These are phyloP conservation scores for Truncatella angustata DNA, from an alignment of 2,329 filamentous ascomycete genomes.

Conservation along the genomic window DNA sequence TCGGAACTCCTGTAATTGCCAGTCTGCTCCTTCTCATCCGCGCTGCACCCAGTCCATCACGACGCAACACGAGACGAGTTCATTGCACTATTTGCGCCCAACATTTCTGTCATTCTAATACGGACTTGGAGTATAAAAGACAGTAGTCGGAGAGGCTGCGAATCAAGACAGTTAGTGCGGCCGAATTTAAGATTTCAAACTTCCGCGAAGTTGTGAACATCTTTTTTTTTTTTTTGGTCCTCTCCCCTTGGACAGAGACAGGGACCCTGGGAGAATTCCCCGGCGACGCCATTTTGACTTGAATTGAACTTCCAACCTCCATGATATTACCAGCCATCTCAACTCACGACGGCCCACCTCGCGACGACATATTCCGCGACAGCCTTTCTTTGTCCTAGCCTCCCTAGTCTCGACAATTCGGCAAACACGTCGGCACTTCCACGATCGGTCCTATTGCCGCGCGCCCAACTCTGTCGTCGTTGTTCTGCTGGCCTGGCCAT, in stretches of 20 bases:
- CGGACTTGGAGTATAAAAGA: not conserved
- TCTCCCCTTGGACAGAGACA: no score
- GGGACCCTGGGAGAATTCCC: slow-evolving; percentile 7
- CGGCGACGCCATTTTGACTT: not conserved
- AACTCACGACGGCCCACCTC: slow-evolving; percentile 14
- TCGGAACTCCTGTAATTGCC: not conserved
- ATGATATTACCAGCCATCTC: slow-evolving; percentile 25
- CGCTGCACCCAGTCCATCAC: not conserved
- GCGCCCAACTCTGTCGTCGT: slow-evolving; percentile 5
- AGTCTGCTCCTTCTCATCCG: not conserved
- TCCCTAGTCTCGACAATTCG: slow-evolving; percentile 8
- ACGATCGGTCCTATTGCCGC: no score
- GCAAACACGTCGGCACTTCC: no score
- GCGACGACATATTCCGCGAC: slow-evolving; percentile 10
- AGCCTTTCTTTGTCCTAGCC: slow-evolving; percentile 11
- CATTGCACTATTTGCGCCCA: slow-evolving; percentile 1
- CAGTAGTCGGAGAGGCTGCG: slow-evolving; percentile 21
- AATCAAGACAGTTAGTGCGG: slow-evolving; percentile 13
- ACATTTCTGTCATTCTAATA: not conserved
- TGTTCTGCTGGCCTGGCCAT: slow-evolving; percentile 7
- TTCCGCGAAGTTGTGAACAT: not conserved
- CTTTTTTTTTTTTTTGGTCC: not conserved
- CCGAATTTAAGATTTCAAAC: not conserved
- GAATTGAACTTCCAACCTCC: slow-evolving; percentile 18
- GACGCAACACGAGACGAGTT: slow-evolving; percentile 4